Conservation (phyloP, 768 basidiomycete genomes). For the Cytidiella melzeri region DNA sequence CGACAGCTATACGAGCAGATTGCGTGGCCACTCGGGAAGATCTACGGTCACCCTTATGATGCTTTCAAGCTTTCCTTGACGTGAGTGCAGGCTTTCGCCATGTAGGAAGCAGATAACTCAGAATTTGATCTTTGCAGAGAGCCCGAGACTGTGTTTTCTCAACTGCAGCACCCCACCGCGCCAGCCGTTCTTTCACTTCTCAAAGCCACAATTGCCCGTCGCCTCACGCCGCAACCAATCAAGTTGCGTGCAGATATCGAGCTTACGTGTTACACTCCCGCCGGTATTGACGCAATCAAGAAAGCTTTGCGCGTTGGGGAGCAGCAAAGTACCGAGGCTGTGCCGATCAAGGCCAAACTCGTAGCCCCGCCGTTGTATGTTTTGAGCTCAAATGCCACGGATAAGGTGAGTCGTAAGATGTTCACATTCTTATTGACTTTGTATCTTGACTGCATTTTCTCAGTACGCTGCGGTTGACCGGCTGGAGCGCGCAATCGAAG, state of each 20-base stretch:
- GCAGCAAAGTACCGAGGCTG: conserved; percentile 76
- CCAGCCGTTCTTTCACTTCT: conserved; percentile 57
- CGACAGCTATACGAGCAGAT: conserved; percentile 87
- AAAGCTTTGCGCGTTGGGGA: conserved; percentile 87
- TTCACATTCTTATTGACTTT: no score
- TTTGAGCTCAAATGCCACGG: conserved; percentile 91
- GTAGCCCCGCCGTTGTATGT: conserved; percentile 97
- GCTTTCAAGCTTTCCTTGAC: conserved; percentile 96
- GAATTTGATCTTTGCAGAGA: conserved; percentile 37
- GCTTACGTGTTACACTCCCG: conserved; percentile 91
- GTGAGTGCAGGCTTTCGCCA: conserved; percentile 39
- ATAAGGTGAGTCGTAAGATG: conserved; percentile 68
- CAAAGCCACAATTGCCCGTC: conserved; percentile 81
- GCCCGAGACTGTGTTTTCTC: conserved; percentile 74
- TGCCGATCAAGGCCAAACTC: conserved; percentile 95
- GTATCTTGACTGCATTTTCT: no score
- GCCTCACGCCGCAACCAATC: conserved; percentile 96
- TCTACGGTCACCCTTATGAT: conserved; percentile 94
- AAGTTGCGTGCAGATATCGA: conserved; percentile 98
- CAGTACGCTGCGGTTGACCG: conserved; percentile 73
- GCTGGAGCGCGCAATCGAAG: conserved; percentile 89
- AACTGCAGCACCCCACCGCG: conserved; percentile 53
- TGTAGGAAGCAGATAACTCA: neutral
- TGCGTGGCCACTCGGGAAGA: conserved; percentile 88
- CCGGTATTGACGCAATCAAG: conserved; percentile 96